Evolutionary conservation across 805 yeast species (phyloP).

Genomic region (Candida ascalaphidarum): DNA sequence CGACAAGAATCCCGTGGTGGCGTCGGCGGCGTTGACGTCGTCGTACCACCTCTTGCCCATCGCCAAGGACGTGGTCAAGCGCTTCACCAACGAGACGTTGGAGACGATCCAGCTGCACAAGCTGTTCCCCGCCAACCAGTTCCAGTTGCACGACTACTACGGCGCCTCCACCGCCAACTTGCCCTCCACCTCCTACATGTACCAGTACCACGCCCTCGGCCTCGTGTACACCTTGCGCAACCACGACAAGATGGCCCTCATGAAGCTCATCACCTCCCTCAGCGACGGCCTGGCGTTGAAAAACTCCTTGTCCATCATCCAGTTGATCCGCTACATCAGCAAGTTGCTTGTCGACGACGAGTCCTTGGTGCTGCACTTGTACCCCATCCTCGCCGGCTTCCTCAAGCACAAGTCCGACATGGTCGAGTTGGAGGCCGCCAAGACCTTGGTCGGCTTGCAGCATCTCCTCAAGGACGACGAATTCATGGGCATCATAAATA

Average conservation of each 20-base stretch:
- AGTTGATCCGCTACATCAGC: constrained; percentile 75
- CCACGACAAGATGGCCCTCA: constrained; percentile 89
- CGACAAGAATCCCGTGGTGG: constrained; percentile 76
- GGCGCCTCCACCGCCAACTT: constrained; percentile 40
- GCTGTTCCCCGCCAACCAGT: constrained; percentile 40
- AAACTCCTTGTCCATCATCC: constrained; percentile 76
- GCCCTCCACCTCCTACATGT: constrained; percentile 67
- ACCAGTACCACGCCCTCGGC: constrained; percentile 95
- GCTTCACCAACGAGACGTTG: constrained; percentile 91
- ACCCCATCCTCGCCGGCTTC: constrained; percentile 61
- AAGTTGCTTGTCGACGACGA: constrained; percentile 66
- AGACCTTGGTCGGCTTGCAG: constrained; percentile 50
- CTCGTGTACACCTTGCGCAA: constrained; percentile 78
- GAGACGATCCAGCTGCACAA: constrained; percentile 73
- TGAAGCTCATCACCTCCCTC: constrained; percentile 81
- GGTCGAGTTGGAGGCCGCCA: constrained; percentile 89
- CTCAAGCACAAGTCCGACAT: constrained; percentile 75
- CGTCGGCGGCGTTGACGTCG: constrained; percentile 90
- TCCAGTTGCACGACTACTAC: constrained; percentile 47
- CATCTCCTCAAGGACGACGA: constrained; percentile 54
- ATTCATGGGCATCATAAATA: constrained; percentile 59
- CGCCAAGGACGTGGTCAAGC: constrained; percentile 83
- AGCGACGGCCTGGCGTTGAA: constrained; percentile 53
- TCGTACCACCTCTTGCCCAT: constrained; percentile 86
- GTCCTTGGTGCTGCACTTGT: constrained; percentile 49